These are phyloP conservation scores for Entrophospora sp. DNA, from an alignment of 192 early-diverging fungal species.

Conservation along the genomic window DNA sequence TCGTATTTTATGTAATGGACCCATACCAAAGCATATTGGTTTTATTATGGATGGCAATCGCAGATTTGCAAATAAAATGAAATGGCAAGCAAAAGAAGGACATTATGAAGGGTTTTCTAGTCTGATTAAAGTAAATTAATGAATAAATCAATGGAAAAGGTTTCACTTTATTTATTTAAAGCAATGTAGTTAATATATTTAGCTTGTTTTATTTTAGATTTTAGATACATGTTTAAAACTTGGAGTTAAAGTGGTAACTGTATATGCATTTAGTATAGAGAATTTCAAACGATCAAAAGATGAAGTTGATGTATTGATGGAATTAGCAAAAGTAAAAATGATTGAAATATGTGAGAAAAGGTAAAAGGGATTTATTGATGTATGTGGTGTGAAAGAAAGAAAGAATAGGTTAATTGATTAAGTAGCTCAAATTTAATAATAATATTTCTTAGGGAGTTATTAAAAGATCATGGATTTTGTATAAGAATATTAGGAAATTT, in stretches of 20 bases:
- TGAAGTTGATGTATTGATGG: slow-evolving; percentile 84
- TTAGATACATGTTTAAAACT: slow-evolving; percentile 83
- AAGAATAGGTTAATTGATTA: no score
- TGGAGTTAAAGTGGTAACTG: slow-evolving; percentile 77
- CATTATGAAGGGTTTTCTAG: slow-evolving; percentile 74
- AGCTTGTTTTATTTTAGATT: slow-evolving; percentile 40
- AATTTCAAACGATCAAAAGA: slow-evolving; percentile 86
- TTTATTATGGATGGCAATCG: slow-evolving; percentile 99
- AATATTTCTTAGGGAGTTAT: slow-evolving; percentile 49
- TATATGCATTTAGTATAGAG: slow-evolving; percentile 97
- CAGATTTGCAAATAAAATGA: slow-evolving; percentile 67
- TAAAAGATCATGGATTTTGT: slow-evolving; percentile 58
- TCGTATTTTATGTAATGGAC: slow-evolving; percentile 50
- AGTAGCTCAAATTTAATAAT: slow-evolving; percentile 9
- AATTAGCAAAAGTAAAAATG: slow-evolving; percentile 69
- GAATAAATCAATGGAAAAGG: no score
- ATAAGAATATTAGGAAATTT: slow-evolving; percentile 78
- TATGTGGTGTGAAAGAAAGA: no score
- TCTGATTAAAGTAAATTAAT: slow-evolving; percentile 58
- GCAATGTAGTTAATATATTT: background rate
- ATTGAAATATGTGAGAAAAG: slow-evolving; percentile 61
- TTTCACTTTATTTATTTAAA: slow-evolving; percentile 6
- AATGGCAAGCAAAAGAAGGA: slow-evolving; percentile 51
- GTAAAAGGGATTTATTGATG: no score
- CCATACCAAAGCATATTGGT: slow-evolving; percentile 82